These are phyloP conservation scores for Lignosus rhinocerotis DNA, from an alignment of 1,284 basidiomycete species.

Conservation along the genomic window DNA sequence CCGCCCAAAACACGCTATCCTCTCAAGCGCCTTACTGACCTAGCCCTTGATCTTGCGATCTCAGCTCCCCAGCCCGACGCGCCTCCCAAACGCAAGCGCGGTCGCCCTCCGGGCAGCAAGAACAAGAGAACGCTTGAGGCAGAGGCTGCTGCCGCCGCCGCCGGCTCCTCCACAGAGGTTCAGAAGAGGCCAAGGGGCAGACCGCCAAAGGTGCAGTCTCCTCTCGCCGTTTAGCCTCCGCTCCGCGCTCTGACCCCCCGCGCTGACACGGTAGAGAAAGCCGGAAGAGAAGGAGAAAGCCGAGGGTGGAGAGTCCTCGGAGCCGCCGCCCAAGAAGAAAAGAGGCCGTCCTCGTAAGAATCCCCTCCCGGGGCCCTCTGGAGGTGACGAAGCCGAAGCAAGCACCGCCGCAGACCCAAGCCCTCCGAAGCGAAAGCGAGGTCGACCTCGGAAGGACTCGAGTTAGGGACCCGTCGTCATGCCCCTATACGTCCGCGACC, in stretches of 20 bases:
- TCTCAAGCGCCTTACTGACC: conserved; percentile 30
- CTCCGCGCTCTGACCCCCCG: conserved; percentile 7
- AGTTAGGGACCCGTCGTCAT: conserved; percentile 17
- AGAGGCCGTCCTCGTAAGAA: conserved; percentile 75
- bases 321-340: conserved; percentile 59
- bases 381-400: conserved; percentile 38
- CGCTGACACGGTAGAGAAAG: conserved; percentile 50
- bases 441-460: conserved; percentile 64
- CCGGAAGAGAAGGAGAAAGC: conserved; percentile 42
- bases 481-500: neutral
- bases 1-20: conserved; percentile 20
- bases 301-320: conserved; percentile 34
- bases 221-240: neutral
- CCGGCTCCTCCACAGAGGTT: conserved; percentile 32
- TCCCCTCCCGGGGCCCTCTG: conserved; percentile 45
- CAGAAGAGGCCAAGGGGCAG: conserved; percentile 62
- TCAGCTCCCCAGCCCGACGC: conserved; percentile 22
- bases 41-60: conserved; percentile 24
- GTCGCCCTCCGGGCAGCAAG: conserved; percentile 80
- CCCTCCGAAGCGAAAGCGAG: conserved; percentile 70
- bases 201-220: conserved; percentile 71
- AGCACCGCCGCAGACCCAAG: too few relatives aligned
- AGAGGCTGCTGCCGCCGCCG: conserved; percentile 38
- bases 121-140: conserved; percentile 64
- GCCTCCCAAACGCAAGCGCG: conserved; percentile 66